Evolutionary conservation across 306 rosid species (phyloP).

Genomic region (Trifolium repens): DNA sequence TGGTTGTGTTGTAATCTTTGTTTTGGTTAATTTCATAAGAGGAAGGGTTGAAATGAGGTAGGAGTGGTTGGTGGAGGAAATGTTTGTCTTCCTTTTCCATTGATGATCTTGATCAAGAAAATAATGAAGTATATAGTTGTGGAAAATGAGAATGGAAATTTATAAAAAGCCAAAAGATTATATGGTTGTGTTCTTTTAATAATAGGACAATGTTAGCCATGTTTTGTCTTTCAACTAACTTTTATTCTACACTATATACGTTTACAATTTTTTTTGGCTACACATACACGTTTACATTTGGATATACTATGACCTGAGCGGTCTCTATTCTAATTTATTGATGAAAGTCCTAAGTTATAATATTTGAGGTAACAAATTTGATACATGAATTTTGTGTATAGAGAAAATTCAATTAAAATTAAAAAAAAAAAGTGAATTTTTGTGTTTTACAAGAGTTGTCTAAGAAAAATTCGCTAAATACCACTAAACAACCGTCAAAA

Average conservation of each 20-base stretch:
- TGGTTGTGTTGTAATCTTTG: neutral
- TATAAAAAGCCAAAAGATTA: neutral
- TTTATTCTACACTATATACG: neutral
- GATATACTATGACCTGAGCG: neutral
- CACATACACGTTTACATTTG: neutral
- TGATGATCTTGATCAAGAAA: neutral
- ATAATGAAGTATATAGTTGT: neutral
- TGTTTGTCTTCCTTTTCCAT: slow-evolving; percentile 36
- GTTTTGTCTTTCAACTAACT: slow-evolving; percentile 2
- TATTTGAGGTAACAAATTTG: no score
- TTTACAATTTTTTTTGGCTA: neutral
- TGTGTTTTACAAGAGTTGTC: no score
- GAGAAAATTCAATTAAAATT: no score
- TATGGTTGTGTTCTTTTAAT: neutral
- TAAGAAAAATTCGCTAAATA: no score
- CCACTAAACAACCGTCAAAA: no score
- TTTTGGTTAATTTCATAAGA: neutral
- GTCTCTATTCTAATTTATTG: neutral
- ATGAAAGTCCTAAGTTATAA: neutral
- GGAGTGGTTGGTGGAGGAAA: slow-evolving; percentile 44
- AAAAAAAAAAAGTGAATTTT: no score
- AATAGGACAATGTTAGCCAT: neutral
- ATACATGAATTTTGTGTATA: no score
- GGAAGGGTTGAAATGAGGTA: slow-evolving; percentile 31
- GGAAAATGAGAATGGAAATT: neutral